Percentiles rank a stretch among this genome's conserved stretches.
These are phyloP conservation scores for Yarrowia osloensis DNA, from an alignment of 805 yeast species.

Conservation along the genomic window DNA sequence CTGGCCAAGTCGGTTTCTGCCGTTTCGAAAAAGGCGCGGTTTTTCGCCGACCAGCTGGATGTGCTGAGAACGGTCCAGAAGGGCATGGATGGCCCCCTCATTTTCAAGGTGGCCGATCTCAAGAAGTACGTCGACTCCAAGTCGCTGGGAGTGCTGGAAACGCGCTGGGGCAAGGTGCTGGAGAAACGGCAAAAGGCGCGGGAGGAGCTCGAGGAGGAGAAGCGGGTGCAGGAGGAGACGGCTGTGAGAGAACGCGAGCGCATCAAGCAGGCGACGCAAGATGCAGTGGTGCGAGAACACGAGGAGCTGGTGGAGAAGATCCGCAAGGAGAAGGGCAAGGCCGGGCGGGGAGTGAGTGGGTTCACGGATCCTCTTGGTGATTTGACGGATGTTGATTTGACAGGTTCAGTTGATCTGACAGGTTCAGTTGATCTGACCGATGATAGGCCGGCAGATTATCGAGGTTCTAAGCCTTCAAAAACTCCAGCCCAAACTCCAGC, in stretches of 20 bases:
- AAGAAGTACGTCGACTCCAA: neutral
- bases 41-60: slow-evolving; percentile 8
- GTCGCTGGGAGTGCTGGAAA: neutral
- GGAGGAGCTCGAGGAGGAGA: neutral
- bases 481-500: neutral
- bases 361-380: neutral
- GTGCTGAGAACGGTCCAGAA: neutral
- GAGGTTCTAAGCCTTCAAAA: too few relatives aligned
- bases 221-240: neutral
- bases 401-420: neutral
- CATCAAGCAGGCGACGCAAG: neutral
- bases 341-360: neutral
- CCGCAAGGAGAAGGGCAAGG: neutral
- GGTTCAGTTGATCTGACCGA: neutral
- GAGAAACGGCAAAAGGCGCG: neutral
- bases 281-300: neutral
- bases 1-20: neutral
- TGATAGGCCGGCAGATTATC: neutral
- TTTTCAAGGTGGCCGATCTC: slow-evolving; percentile 1
- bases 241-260: neutral
- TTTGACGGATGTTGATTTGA: too few relatives aligned
- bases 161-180: neutral
- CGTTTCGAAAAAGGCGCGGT: neutral
- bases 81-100: slow-evolving; percentile 16
- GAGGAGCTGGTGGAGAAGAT: neutral